These are phyloP conservation scores for Hirsutella thompsonii DNA, from an alignment of 2,329 filamentous ascomycete genomes.

Conservation along the genomic window DNA sequence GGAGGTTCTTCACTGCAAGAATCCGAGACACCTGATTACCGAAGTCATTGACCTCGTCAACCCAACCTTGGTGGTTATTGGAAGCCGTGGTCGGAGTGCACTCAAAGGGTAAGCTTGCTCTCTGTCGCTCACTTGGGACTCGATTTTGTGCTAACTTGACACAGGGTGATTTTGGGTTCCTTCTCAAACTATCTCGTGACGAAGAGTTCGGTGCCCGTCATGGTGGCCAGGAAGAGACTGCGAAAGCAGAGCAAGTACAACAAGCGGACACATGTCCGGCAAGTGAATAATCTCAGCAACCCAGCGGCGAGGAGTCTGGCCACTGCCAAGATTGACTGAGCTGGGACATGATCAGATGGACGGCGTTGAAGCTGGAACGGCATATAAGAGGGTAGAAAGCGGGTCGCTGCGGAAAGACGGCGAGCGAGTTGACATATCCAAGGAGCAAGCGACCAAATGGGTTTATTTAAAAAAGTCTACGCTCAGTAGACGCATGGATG, in stretches of 20 bases:
- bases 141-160: constrained; percentile 16
- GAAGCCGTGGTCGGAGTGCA: constrained; percentile 79
- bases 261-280: constrained; percentile 51
- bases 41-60: constrained; percentile 92
- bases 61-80: constrained; percentile 85
- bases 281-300: constrained; percentile 71
- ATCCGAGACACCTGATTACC: constrained; percentile 86
- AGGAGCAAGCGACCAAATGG: background rate
- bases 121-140: background rate
- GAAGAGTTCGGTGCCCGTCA: constrained; percentile 92
- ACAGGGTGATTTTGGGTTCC: constrained; percentile 80
- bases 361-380: no score
- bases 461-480: no score
- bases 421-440: no score
- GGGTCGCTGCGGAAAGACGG: no score
- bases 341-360: no score
- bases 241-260: constrained; percentile 78
- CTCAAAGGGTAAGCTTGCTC: constrained; percentile 65
- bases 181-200: constrained; percentile 97
- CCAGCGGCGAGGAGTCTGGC: constrained; percentile 54
- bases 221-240: constrained; percentile 88
- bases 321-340: constrained; percentile 63
- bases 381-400: background rate
- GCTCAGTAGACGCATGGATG: no score
- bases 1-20: constrained; percentile 97